Base-by-base conservation (phyloP, 345 rosid genomes). In the Hibiscus mutabilis region DNA sequence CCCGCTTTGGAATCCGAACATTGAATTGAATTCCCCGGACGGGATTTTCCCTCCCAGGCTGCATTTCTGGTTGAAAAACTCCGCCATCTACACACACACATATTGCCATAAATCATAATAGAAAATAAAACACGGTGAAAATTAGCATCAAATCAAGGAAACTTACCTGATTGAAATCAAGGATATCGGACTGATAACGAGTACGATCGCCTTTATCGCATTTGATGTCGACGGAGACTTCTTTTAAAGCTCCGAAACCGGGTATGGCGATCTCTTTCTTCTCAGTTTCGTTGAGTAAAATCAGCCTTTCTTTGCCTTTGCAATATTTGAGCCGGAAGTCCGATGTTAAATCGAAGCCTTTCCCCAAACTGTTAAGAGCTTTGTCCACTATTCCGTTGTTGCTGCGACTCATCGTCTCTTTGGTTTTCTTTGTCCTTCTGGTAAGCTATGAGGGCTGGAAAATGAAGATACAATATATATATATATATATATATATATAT, bases 131-230 rank as follows among this genome's bases (percentile, higher is more conserved):
- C 5, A 40, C 2, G 12, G 2, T 1, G 55, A 16, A 51, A 16
- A 51, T 6, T 1, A 51, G 0, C 51, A 12, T 3, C 13, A 25
- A 25, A 25, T 25, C 27, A 25, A 35, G 55, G 15, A 16, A 51
- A 16, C 55, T 1, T 72, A 93, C 98, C 92, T 91, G 85, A 66
- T 73, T 82, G 77, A 95, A 95, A 24, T 84, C 89, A 13, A 92
- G 97, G 68, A 95, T 84, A 74, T 88, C 99, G 11, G 97, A 88
- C 67, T 87, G 96, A 18, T 85, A 85, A 18, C 97, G 87, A 70
- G 81, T 73, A 0, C 85, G 86, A n/a, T 95, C 99, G 19, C 99
- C 99, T 79, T 95, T 92, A 71, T 90, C 97, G 63, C 92, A 92
- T 67, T 74, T 84, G 58, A 95, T 88, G 72, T 92, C 97, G 33